Evolutionary conservation across 2,329 filamentous ascomycete species (phyloP).

Genomic region (Pseudogymnoascus sp.): DNA sequence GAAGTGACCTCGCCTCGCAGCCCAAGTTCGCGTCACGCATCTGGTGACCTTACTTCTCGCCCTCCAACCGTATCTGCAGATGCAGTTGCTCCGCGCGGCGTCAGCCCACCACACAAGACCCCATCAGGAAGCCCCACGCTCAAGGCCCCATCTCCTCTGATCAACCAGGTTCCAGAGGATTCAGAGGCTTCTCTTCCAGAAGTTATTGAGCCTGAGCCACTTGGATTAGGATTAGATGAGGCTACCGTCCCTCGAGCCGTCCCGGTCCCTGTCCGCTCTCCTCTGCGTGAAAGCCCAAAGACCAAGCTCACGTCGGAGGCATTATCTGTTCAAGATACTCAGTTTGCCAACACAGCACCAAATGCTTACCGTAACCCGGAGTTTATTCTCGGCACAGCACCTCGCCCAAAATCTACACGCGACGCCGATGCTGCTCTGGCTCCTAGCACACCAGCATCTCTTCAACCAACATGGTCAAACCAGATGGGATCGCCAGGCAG

Average conservation of each 20-base stretch:
- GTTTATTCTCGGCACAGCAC: slow-evolving; percentile 23
- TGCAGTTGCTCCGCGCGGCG: background rate
- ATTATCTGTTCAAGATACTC: slow-evolving; percentile 1
- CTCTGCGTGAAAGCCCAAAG: background rate
- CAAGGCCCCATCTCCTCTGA: background rate
- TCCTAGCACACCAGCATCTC: slow-evolving; percentile 2
- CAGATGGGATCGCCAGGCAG: background rate
- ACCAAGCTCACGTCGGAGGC: background rate
- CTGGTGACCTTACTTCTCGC: background rate
- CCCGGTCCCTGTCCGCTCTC: background rate
- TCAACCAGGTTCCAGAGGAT: background rate
- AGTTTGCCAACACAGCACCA: background rate
- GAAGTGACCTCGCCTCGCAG: slow-evolving; percentile 24
- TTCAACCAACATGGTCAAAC: background rate
- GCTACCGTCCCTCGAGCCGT: background rate
- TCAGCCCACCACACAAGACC: background rate
- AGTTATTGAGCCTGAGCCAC: background rate
- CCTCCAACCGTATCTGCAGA: background rate
- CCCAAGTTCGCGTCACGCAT: slow-evolving; percentile 12
- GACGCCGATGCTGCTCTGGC: background rate
- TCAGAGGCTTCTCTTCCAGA: background rate
- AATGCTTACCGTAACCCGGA: background rate
- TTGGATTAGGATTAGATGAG: background rate
- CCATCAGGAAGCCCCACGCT: background rate
- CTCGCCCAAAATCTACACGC: slow-evolving; percentile 16